A percentile compares a stretch with the other conserved stretches of the same genome.
phyloP scores from a whole-genome alignment of 2,329 filamentous ascomycete genomes.

The Corinectria fuckeliana region DNA sequence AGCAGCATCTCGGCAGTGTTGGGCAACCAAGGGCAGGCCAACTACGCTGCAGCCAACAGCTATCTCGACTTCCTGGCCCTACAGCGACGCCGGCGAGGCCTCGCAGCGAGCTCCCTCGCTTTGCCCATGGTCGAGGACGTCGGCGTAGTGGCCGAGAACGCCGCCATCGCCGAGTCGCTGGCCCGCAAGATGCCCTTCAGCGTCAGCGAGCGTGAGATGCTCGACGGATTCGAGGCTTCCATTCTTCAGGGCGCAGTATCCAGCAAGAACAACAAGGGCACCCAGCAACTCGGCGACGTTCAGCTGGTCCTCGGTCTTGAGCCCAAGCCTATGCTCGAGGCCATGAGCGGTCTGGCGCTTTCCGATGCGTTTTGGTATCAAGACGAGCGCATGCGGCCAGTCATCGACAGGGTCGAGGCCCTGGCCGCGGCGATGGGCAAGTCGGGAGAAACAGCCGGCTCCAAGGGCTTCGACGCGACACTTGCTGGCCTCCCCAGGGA shows the following conservation, averaged over 20 bases:
- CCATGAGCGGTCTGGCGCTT: too few species aligned
- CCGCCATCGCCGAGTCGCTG: neutral
- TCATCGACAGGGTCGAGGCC: too few species aligned
- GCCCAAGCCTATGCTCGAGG: too few species aligned
- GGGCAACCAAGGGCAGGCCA: conserved; percentile 42
- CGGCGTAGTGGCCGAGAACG: conserved; percentile 19
- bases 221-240: conserved; percentile 1
- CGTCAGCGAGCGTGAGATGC: conserved; percentile 2
- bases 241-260: neutral
- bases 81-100: conserved; percentile 7
- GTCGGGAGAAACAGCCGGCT: too few species aligned
- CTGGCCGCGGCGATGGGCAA: too few species aligned
- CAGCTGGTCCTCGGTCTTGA: too few species aligned
- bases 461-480: too few species aligned
- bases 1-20: conserved; percentile 39
- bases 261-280: too few species aligned
- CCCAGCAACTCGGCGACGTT: too few species aligned
- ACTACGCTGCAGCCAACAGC: conserved; percentile 45
- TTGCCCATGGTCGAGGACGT: conserved; percentile 27
- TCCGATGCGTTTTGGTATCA: too few species aligned
- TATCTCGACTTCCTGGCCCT: conserved; percentile 38
- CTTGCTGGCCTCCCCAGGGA: too few species aligned
- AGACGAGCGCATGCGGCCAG: too few species aligned
- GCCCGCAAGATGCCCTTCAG: neutral
- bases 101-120: conserved; percentile 15